Evolutionary conservation across 257 asterid species (phyloP), one percentile per base, ranked within the genome.

Genomic region (Penstemon barbatus): DNA sequence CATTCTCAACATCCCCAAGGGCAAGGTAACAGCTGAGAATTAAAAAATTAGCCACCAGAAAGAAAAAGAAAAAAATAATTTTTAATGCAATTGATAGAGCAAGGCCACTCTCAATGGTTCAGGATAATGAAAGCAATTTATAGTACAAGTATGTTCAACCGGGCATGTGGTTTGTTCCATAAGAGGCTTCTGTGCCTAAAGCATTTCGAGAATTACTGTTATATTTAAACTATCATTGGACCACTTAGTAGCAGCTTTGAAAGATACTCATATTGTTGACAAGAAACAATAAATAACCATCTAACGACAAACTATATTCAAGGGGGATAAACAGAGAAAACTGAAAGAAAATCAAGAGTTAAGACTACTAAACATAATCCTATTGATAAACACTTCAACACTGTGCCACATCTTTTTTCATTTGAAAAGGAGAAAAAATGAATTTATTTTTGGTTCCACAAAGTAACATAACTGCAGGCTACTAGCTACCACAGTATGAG

Each of bases 1-100:
- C 97, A 84, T 83, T 87, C 79, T 87, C 87, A 49, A 85, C 80
- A 66, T 94, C 97, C 73, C 99, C 97, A 42, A 89, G 86, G 66
- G 92, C 77, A 79, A 94, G 99, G 82, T 88, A 87, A 82, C 99
- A 94, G 85, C 99, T 94, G 81, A 75, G 62, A 80, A 74, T 70
- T 1, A 18, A 55, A 67, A 69, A 65, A 45, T 33, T 44, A 9
- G 75, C 67, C 63, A 70, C 43, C 44, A 64, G 69, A 71, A 48
- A 57, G 68, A 6, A 9, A 6, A 19, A 25, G 10, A 12, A 63
- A 68, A 68, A 71, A 13, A 25, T 11, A 56, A 71, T 44, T 49
- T 0, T 54, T 49, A 58, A 8, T 12, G 57, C n/a, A 39, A 61
- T 12, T 52, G 44, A 52, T 61, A 36, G 40, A 7, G 19, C 15